Conservation (phyloP, 2,329 filamentous ascomycete species). For the Sporothrix mexicana region DNA sequence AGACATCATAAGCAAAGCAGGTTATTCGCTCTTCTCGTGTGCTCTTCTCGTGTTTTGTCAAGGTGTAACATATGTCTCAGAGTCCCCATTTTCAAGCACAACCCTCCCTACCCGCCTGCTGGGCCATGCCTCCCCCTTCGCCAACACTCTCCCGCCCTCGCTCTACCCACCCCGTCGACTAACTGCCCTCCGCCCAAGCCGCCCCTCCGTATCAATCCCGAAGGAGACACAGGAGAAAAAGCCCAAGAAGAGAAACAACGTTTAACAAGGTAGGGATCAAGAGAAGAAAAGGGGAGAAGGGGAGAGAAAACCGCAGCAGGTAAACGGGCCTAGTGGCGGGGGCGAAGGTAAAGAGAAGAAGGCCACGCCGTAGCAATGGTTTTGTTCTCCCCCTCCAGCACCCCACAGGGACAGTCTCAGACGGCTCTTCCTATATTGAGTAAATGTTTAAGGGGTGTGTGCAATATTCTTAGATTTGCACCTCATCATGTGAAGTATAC, state of each 20-base stretch:
- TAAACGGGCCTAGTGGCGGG: not conserved
- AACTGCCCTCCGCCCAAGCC: not conserved
- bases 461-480: constrained; percentile 40
- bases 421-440: constrained; percentile 51
- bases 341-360: constrained; percentile 18
- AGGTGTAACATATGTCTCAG: not conserved
- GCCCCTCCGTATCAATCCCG: constrained; percentile 29
- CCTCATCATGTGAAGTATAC: constrained; percentile 46
- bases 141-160: constrained; percentile 35
- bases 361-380: not conserved
- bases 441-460: constrained; percentile 42
- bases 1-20: not conserved
- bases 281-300: not conserved
- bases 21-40: too few relatives aligned
- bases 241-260: not conserved
- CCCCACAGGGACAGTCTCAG: constrained; percentile 45
- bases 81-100: constrained; percentile 50
- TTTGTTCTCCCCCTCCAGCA: not conserved
- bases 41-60: constrained; percentile 17
- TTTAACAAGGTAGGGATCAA: constrained; percentile 13
- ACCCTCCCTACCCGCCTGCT: constrained; percentile 44
- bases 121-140: constrained; percentile 34
- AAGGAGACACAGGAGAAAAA: constrained; percentile 28
- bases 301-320: not conserved
- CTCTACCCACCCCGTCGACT: constrained; percentile 12